Conservation (phyloP, 805 yeast genomes). For the Hanseniaspora lachancei region DNA sequence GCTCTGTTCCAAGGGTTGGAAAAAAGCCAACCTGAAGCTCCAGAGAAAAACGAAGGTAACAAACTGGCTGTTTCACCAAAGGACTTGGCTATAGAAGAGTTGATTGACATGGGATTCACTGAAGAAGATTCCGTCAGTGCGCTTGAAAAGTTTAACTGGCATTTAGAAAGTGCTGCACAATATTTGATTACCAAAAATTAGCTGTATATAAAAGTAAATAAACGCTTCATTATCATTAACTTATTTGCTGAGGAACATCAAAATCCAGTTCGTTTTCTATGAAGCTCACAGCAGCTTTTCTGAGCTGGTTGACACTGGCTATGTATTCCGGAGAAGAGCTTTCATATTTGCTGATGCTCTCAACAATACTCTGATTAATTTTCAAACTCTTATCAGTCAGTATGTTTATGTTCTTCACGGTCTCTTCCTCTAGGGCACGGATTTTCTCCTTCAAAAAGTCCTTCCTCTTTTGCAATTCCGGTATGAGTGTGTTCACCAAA, state of each 20-base stretch:
- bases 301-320: slow-evolving; percentile 1
- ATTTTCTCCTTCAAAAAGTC: slow-evolving; percentile 19
- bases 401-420: slow-evolving; percentile 17
- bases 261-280: slow-evolving; percentile 4
- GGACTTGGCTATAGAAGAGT: slow-evolving; percentile 54
- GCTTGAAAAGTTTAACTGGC: slow-evolving; percentile 54
- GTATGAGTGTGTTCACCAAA: slow-evolving; percentile 10
- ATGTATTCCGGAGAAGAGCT: neutral
- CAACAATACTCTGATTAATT: slow-evolving; percentile 14
- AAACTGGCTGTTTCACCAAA: slow-evolving; percentile 35
- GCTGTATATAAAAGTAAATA: neutral
- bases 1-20: slow-evolving; percentile 84
- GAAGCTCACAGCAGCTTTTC: neutral
- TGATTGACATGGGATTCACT: slow-evolving; percentile 82
- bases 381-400: slow-evolving; percentile 20
- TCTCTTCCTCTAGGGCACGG: slow-evolving; percentile 18
- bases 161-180: slow-evolving; percentile 78
- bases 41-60: slow-evolving; percentile 9
- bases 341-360: neutral
- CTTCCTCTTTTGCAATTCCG: slow-evolving; percentile 20
- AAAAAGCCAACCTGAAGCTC: slow-evolving; percentile 20
- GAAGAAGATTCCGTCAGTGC: slow-evolving; percentile 55
- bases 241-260: neutral
- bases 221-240: neutral
- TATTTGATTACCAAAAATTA: slow-evolving; percentile 29